Evolutionary conservation across 371 early-diverging fungal genomes (phyloP).

Genomic region (Cokeromyces recurvatus): DNA sequence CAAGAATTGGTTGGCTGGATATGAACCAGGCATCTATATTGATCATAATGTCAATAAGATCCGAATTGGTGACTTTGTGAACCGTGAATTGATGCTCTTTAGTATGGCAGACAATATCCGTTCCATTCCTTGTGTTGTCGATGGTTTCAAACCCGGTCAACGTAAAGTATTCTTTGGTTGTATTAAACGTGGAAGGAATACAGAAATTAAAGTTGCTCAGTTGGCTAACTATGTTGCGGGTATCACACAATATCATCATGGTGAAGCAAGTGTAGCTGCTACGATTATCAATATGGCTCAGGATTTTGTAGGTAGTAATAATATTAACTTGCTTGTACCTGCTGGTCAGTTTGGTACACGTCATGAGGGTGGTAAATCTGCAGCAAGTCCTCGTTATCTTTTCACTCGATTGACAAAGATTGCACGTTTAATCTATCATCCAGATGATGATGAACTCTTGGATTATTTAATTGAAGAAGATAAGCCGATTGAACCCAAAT

Average conservation of each 20-base stretch:
- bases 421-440: constrained; percentile 84
- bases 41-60: constrained; percentile 83
- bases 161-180: constrained; percentile 96
- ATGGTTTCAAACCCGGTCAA: constrained; percentile 99
- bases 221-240: constrained; percentile 95
- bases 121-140: constrained; percentile 97
- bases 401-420: constrained; percentile 81
- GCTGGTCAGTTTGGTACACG: constrained; percentile 98
- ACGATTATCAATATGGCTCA: constrained; percentile 98
- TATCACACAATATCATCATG: constrained; percentile 98
- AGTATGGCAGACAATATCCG: constrained; percentile 97
- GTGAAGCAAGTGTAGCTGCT: constrained; percentile 86
- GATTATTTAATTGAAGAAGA: constrained; percentile 95
- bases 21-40: constrained; percentile 92
- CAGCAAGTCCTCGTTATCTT: constrained; percentile 98
- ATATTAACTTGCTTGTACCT: constrained; percentile 91
- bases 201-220: constrained; percentile 96
- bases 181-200: constrained; percentile 82
- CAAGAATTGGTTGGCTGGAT: constrained; percentile 94
- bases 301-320: constrained; percentile 98
- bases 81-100: constrained; percentile 97
- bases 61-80: constrained; percentile 93
- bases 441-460: constrained; percentile 88
- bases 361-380: constrained; percentile 96
- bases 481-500: constrained; percentile 93